Percentiles rank a stretch among this genome's conserved stretches.
Evolutionary conservation across 2,329 filamentous ascomycete genomes (phyloP).

Genomic region (Curvularia eragrostidis): DNA sequence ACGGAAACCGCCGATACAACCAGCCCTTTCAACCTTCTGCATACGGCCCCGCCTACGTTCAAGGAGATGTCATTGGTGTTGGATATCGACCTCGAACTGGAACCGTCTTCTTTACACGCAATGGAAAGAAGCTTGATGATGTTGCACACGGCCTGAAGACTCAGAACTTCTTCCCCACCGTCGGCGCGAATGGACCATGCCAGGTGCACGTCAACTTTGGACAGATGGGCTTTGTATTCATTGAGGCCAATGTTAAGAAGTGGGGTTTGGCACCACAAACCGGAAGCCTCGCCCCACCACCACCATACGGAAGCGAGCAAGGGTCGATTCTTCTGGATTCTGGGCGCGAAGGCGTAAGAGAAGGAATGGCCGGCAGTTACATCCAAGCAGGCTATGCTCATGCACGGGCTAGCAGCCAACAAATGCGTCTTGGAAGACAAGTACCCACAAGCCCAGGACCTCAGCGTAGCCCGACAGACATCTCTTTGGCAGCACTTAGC

Average conservation of each 20-base stretch:
- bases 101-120: slow-evolving; percentile 96
- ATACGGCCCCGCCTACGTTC: slow-evolving; percentile 84
- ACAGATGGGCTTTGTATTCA: slow-evolving; percentile 97
- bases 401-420: slow-evolving; percentile 76
- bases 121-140: slow-evolving; percentile 96
- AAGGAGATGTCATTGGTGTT: slow-evolving; percentile 95
- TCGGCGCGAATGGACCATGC: slow-evolving; percentile 94
- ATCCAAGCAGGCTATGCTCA: slow-evolving; percentile 63
- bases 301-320: slow-evolving; percentile 95
- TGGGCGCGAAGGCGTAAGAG: slow-evolving; percentile 63
- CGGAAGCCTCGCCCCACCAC: slow-evolving; percentile 90
- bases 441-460: slow-evolving; percentile 86
- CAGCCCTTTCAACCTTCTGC: slow-evolving; percentile 83
- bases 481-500: slow-evolving; percentile 86
- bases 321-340: slow-evolving; percentile 94
- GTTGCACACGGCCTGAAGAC: slow-evolving; percentile 90
- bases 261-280: slow-evolving; percentile 98
- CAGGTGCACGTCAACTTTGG: slow-evolving; percentile 97
- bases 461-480: slow-evolving; percentile 89
- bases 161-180: slow-evolving; percentile 96
- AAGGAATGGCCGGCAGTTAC: slow-evolving; percentile 59
- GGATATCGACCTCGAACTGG: slow-evolving; percentile 94
- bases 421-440: slow-evolving; percentile 71
- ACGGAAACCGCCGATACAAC: slow-evolving; percentile 85
- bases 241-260: slow-evolving; percentile 99